phyloP scores from a whole-genome alignment of 75 land plant genomes.

The Sequoiadendron giganteum region DNA sequence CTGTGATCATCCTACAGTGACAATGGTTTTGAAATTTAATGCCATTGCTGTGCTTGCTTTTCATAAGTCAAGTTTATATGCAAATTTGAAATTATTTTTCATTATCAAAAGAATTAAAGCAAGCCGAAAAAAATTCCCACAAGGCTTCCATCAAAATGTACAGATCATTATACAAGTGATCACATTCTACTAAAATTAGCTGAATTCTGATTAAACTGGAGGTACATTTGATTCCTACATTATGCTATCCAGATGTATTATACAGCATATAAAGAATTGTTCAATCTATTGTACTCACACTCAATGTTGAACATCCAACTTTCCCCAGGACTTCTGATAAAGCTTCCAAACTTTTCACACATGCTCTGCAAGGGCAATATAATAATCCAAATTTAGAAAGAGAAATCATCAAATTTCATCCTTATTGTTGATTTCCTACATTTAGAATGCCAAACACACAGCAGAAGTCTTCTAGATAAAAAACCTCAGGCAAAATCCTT shows the following conservation, averaged over 20 bases:
- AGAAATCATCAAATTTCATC: background rate
- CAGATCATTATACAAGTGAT: background rate
- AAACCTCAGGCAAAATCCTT: background rate
- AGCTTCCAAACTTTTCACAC: slow-evolving; percentile 43
- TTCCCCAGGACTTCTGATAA: slow-evolving; percentile 37
- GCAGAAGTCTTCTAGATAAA: background rate
- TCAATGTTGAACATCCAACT: slow-evolving; percentile 34
- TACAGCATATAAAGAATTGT: background rate
- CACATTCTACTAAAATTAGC: background rate
- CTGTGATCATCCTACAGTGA: slow-evolving; percentile 57
- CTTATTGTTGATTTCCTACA: background rate
- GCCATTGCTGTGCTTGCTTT: background rate
- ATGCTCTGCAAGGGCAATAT: slow-evolving; percentile 27
- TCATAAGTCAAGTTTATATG: background rate
- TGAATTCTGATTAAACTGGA: too few species aligned
- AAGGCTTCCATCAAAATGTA: background rate
- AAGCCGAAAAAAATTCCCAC: background rate
- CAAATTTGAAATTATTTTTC: background rate
- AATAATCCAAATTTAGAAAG: background rate
- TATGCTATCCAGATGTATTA: background rate
- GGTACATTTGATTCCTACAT: too few species aligned
- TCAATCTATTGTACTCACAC: slow-evolving; percentile 32
- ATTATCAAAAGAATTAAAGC: background rate
- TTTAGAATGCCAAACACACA: background rate
- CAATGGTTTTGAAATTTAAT: background rate